These are phyloP conservation scores for Neopestalotiopsis rosae DNA, from an alignment of 2,329 filamentous ascomycete genomes.

Conservation along the genomic window DNA sequence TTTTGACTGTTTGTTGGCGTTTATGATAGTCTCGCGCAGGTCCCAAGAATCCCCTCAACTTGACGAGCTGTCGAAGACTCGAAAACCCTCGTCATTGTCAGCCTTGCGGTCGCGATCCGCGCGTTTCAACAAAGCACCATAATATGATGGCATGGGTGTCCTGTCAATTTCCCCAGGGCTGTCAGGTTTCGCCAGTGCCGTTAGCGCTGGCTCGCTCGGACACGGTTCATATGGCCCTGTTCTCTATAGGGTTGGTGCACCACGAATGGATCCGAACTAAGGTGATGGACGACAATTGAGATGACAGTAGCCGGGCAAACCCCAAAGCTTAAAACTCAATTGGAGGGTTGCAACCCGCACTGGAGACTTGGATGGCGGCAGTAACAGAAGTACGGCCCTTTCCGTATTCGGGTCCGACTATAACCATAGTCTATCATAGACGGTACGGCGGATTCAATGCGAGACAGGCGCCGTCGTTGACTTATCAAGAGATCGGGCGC, in stretches of 20 bases:
- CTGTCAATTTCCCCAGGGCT: neutral
- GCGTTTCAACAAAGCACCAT: neutral
- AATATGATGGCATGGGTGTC: neutral
- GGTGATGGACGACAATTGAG: neutral
- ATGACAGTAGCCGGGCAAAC: neutral
- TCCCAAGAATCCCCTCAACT: neutral
- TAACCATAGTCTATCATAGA: neutral
- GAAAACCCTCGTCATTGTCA: neutral
- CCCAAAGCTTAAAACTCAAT: neutral
- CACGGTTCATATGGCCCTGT: neutral
- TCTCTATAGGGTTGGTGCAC: neutral
- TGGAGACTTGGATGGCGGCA: neutral
- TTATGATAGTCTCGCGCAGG: neutral
- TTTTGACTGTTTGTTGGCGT: neutral
- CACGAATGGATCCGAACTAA: neutral
- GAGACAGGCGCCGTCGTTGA: neutral
- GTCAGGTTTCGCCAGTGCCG: neutral
- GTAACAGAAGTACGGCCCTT: constrained; percentile 1
- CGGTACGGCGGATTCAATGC: neutral
- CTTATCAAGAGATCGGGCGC: neutral
- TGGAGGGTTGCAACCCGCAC: neutral
- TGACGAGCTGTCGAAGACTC: neutral
- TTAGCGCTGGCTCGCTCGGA: neutral
- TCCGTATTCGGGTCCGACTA: neutral
- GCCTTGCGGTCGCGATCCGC: neutral